These are phyloP conservation scores for Hymenoscyphus albidus DNA, from an alignment of 2,329 filamentous ascomycete genomes.

Conservation along the genomic window DNA sequence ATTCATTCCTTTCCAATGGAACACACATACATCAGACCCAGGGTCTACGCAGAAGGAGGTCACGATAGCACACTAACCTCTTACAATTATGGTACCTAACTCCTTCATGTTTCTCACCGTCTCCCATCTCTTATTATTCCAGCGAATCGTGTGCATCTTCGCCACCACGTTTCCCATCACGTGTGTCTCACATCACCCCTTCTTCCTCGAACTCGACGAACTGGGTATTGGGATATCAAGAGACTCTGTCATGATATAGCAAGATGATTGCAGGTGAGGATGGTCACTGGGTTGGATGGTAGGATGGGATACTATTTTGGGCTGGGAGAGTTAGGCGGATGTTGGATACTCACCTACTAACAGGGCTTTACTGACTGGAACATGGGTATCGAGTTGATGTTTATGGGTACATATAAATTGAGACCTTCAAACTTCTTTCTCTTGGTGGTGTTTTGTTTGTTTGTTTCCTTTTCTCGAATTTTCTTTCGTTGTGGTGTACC, in stretches of 20 bases:
- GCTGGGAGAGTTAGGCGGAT: not conserved
- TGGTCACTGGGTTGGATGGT: not conserved
- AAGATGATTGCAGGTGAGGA: not conserved
- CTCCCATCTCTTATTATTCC: not conserved
- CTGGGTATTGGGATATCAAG: not conserved
- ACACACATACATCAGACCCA: too few relatives aligned
- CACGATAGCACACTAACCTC: too few relatives aligned
- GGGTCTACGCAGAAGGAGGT: too few relatives aligned
- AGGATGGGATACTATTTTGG: not conserved
- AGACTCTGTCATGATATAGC: not conserved
- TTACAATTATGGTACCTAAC: not conserved
- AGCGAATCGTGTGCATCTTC: not conserved
- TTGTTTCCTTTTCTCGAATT: not conserved
- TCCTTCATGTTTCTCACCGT: too few relatives aligned
- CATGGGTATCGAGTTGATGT: not conserved
- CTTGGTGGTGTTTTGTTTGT: not conserved
- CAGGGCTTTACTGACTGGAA: not conserved
- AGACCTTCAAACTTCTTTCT: not conserved
- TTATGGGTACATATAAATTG: not conserved
- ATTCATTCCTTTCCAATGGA: too few relatives aligned
- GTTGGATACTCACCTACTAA: not conserved
- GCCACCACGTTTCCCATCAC: not conserved
- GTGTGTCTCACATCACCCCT: not conserved
- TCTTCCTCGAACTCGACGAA: not conserved
- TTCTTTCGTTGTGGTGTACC: not conserved